A percentile compares a stretch with the other conserved stretches of the same genome.
Conservation (phyloP, 2,329 filamentous ascomycete species). For the Cytospora piceae region DNA sequence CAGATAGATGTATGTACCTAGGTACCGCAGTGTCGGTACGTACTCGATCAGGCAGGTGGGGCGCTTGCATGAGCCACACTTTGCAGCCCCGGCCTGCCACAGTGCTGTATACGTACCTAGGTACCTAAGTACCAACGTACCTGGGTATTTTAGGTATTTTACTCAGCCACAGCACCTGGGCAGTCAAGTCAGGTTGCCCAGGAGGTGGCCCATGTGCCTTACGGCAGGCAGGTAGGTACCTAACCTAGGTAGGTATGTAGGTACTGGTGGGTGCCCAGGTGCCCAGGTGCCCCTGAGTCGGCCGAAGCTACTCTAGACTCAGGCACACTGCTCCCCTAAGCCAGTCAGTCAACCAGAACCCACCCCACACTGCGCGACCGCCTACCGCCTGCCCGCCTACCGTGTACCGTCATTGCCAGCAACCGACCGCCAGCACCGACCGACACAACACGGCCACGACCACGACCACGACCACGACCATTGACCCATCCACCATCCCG, state of each 20-base stretch:
- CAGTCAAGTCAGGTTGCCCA: too few relatives aligned
- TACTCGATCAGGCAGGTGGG: background rate
- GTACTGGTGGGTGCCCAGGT: background rate
- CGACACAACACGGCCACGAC: background rate
- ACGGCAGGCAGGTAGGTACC: too few relatives aligned
- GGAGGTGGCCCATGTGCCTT: background rate
- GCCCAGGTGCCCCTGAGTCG: constrained; percentile 1
- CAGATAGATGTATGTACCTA: background rate
- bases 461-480: background rate
- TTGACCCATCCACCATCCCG: background rate
- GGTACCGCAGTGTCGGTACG: background rate
- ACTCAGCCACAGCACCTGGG: background rate
- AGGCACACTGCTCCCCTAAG: constrained; percentile 24
- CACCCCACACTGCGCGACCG: constrained; percentile 31
- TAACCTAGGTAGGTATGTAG: too few relatives aligned
- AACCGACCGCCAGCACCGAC: constrained; percentile 2
- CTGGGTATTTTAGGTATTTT: too few relatives aligned
- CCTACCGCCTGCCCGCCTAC: constrained; percentile 8
- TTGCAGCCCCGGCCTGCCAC: background rate
- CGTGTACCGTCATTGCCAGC: constrained; percentile 20
- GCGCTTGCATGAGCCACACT: too few relatives aligned
- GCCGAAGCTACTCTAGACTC: background rate
- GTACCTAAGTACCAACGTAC: background rate
- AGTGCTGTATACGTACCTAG: background rate
- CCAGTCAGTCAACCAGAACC: background rate